Base-by-base conservation (phyloP, 768 basidiomycete species). In the Sporobolomyces roseus region DNA sequence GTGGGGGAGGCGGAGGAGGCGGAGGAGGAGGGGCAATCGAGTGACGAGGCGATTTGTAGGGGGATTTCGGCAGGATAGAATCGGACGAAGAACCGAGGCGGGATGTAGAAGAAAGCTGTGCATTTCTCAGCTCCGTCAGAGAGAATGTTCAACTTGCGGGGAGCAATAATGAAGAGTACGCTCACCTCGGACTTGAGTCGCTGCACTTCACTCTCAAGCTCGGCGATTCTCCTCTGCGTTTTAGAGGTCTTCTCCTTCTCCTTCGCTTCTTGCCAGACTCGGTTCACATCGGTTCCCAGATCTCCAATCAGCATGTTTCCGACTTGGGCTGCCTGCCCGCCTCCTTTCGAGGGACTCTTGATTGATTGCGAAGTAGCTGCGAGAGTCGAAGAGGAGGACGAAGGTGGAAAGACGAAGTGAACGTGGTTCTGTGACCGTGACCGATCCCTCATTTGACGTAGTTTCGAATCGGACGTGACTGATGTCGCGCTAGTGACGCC, bases 151-250 rank as follows among this genome's bases (percentile, higher is more conserved):
- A 17, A 45, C 3, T 1, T 9, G 38, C 38, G 38, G 38, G 5
- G 27, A 2, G 10, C 6, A 10, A 38, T 45, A 3, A 19, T 46
- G n/a, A 9, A 7, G 13, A 25, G 49, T n/a, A n/a, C n/a, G 27
- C 49, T 50, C 49, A 66, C 65, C 59, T 66, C 41, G 0, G 51
- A 45, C 29, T 55, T 66, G 16, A 66, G 32, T 14, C 59, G 23
- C 33, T 23, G 19, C 2, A 66, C 66, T 46, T 67, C 60, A 21
- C 43, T n/a, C 38, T 62, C 60, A 25, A 67, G 54, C 21, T 61
- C 66, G 30, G 16, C 16, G 17, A 61, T 67, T 36, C 36, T 54
- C 29, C 23, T 55, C 33, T 45, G 30, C 33, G 56, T 30, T 13
- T 54, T 54, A 27, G 4, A 27, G 21, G 19, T 45, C 25, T 23